phyloP scores from a whole-genome alignment of 129 eudicot species.

The Lactuca sativa region DNA sequence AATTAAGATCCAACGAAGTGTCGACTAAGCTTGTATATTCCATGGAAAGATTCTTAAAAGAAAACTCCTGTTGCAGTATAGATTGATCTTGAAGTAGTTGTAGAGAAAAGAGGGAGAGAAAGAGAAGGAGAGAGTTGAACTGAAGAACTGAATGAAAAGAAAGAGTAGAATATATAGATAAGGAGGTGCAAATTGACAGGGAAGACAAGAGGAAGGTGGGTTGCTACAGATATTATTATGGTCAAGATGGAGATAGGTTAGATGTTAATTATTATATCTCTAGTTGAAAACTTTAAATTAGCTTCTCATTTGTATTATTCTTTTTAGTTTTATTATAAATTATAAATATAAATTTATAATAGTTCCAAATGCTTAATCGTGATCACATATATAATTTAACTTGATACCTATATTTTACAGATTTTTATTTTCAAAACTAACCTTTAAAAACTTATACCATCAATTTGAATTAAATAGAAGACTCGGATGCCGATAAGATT shows the following conservation, averaged over 20 bases:
- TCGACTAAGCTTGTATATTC: conserved; percentile 75
- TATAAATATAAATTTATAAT: background rate
- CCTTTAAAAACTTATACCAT: no score
- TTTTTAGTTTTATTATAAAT: background rate
- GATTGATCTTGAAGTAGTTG: conserved; percentile 21
- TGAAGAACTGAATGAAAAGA: conserved; percentile 28
- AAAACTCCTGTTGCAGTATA: background rate
- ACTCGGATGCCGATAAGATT: no score
- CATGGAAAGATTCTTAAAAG: conserved; percentile 42
- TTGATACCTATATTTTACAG: background rate
- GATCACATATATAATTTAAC: background rate
- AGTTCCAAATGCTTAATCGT: background rate
- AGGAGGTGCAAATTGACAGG: conserved; percentile 40
- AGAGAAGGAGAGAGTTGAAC: conserved; percentile 23
- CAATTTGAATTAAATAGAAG: no score
- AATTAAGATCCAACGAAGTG: conserved; percentile 79
- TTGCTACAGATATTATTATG: conserved; percentile 35
- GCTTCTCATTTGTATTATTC: conserved; percentile 30
- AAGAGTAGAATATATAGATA: conserved; percentile 36
- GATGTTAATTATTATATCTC: conserved; percentile 6
- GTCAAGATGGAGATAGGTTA: conserved; percentile 34
- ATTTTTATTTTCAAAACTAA: no score
- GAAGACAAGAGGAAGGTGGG: conserved; percentile 49
- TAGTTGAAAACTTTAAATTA: conserved; percentile 15
- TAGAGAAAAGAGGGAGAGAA: background rate